Conservation (phyloP, 2,329 filamentous ascomycete species). For the Herpotrichia juniperi region DNA sequence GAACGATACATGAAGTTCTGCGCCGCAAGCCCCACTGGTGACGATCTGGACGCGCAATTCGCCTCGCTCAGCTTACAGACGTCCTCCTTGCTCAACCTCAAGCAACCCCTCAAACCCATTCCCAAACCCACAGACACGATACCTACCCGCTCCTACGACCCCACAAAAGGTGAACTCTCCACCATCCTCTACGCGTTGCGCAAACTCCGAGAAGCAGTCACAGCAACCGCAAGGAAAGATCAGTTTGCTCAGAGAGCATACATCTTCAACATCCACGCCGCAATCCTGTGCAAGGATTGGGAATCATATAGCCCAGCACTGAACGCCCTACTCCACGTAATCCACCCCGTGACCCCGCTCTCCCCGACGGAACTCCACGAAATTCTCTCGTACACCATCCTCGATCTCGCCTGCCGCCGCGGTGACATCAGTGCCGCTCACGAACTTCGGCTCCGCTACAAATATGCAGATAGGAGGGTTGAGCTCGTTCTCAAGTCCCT, state of each 20-base stretch:
- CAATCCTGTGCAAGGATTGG: conserved; percentile 79
- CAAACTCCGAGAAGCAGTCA: conserved; percentile 88
- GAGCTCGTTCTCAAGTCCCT: conserved; percentile 72
- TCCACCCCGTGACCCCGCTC: conserved; percentile 73
- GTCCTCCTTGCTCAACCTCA: conserved; percentile 6
- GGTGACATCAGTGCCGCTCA: conserved; percentile 76
- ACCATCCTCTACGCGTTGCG: conserved; percentile 82
- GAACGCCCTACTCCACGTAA: conserved; percentile 73
- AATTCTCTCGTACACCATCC: conserved; percentile 78
- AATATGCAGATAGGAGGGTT: conserved; percentile 70
- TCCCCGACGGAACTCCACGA: conserved; percentile 76
- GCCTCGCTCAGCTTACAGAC: conserved; percentile 60
- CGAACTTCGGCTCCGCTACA: conserved; percentile 65
- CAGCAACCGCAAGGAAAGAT: conserved; percentile 77
- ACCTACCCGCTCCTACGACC: conserved; percentile 28
- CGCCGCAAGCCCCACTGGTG: conserved; percentile 71
- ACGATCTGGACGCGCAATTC: conserved; percentile 77
- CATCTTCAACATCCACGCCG: conserved; percentile 86
- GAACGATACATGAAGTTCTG: conserved; percentile 91
- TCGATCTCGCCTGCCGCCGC: conserved; percentile 88
- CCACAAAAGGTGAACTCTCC: conserved; percentile 64
- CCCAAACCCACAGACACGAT: conserved; percentile 17
- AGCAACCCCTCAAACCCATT: not conserved
- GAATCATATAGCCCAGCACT: conserved; percentile 92
- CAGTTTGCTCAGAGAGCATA: conserved; percentile 88